Conservation (phyloP, 2,329 filamentous ascomycete species). For the Akanthomyces lecanii region DNA sequence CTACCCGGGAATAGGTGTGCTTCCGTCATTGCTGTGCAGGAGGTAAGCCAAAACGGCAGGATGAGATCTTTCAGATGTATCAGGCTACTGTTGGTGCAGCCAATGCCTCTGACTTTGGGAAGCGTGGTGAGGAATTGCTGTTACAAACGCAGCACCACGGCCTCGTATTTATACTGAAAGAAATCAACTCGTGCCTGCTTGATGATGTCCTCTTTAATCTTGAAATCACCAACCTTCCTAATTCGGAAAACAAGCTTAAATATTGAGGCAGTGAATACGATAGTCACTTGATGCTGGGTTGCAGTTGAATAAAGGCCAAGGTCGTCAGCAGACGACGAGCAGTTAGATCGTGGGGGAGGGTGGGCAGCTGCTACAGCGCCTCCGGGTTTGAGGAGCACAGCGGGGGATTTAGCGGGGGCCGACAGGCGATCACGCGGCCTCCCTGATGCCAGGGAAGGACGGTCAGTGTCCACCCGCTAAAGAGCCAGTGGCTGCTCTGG, state of each 20-base stretch:
- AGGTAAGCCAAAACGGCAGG: not conserved
- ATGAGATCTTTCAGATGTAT: too few relatives aligned
- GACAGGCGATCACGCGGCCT: conserved; percentile 4
- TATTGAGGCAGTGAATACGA: not conserved
- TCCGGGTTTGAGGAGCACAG: not conserved
- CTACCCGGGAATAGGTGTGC: conserved; percentile 20
- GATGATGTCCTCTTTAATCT: not conserved
- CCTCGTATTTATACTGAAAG: not conserved
- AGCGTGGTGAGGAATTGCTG: too few relatives aligned
- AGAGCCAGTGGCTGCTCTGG: not conserved
- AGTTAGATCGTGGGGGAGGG: not conserved
- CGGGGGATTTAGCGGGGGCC: not conserved
- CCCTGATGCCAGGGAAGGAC: not conserved
- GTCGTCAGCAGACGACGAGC: conserved; percentile 12
- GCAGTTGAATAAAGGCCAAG: conserved; percentile 4
- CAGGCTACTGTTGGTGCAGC: not conserved
- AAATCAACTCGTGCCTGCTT: not conserved
- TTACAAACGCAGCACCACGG: not conserved
- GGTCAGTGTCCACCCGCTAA: not conserved
- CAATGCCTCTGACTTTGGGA: not conserved
- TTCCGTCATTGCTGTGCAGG: conserved; percentile 6
- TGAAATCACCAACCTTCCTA: not conserved
- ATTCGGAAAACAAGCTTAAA: conserved; percentile 1
- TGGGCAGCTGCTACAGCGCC: not conserved
- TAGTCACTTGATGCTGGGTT: conserved; percentile 17